phyloP scores from a whole-genome alignment of 2,329 filamentous ascomycete species.

The Calonectria naviculata region DNA sequence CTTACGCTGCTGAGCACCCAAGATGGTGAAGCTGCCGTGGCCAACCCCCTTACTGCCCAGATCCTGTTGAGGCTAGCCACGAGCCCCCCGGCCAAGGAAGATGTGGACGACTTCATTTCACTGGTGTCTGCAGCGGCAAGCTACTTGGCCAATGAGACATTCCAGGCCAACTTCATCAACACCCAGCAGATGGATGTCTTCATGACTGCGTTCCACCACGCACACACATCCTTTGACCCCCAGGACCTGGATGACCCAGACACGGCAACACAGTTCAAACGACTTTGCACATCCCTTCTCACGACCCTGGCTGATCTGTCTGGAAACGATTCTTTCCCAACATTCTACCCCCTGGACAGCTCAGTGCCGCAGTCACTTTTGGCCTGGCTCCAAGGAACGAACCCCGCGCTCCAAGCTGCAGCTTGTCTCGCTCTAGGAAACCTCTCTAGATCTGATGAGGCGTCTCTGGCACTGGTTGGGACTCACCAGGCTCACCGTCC shows the following conservation, averaged over 20 bases:
- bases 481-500: constrained; percentile 53
- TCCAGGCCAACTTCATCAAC: constrained; percentile 61
- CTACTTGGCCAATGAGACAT: constrained; percentile 65
- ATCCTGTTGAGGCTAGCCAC: constrained; percentile 63
- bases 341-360: constrained; percentile 54
- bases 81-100: constrained; percentile 51
- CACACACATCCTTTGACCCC: constrained; percentile 55
- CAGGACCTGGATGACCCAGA: constrained; percentile 59
- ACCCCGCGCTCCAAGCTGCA: constrained; percentile 62
- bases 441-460: constrained; percentile 67
- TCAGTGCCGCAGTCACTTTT: constrained; percentile 55
- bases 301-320: constrained; percentile 64
- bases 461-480: constrained; percentile 62
- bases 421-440: constrained; percentile 73
- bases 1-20: constrained; percentile 64
- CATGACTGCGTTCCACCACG: constrained; percentile 59
- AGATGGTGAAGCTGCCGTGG: constrained; percentile 58
- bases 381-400: constrained; percentile 57
- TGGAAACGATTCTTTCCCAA: constrained; percentile 58
- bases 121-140: constrained; percentile 63
- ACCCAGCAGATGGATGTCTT: constrained; percentile 54
- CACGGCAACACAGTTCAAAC: constrained; percentile 54
- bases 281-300: constrained; percentile 62
- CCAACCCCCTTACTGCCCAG: constrained; percentile 58
- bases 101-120: constrained; percentile 65